Percentiles rank a stretch among this genome's conserved stretches.
These are phyloP conservation scores for Neurospora pannonica DNA, from an alignment of 495 filamentous ascomycete species.

Conservation along the genomic window DNA sequence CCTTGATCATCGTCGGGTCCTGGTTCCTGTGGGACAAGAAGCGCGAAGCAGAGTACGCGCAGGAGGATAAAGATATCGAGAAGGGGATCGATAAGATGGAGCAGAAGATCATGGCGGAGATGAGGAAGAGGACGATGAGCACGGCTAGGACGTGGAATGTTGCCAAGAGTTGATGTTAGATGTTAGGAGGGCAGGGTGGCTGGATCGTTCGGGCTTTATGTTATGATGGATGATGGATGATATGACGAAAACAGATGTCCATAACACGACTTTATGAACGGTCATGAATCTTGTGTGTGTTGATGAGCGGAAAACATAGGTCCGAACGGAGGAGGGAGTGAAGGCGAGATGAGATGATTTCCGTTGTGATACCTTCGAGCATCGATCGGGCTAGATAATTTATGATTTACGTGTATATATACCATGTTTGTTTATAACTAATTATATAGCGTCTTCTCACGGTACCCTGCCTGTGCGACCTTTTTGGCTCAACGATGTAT, in stretches of 20 bases:
- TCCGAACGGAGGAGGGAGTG: not conserved
- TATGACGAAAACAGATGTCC: not conserved
- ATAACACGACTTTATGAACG: not conserved
- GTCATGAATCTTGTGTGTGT: not conserved
- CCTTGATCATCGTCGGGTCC: slow-evolving; percentile 30
- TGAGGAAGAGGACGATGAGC: slow-evolving; percentile 44
- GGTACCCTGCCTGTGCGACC: no score
- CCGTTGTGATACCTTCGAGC: not conserved
- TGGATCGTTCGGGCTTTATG: no score
- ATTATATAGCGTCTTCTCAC: not conserved
- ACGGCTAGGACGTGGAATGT: slow-evolving; percentile 39
- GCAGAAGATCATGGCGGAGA: slow-evolving; percentile 39
- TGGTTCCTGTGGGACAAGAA: slow-evolving; percentile 40
- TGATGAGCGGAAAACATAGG: not conserved
- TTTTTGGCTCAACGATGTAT: no score
- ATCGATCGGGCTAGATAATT: not conserved
- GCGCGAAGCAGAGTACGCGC: slow-evolving; percentile 33
- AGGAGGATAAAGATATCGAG: slow-evolving; percentile 41
- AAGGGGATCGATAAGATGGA: slow-evolving; percentile 45
- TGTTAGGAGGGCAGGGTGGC: no score
- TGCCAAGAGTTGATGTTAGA: not conserved
- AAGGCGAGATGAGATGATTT: not conserved
- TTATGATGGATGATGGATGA: not conserved
- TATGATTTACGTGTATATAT: not conserved
- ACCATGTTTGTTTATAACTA: not conserved